Conservation (phyloP, 805 yeast species). For the Brettanomyces bruxellensis region DNA sequence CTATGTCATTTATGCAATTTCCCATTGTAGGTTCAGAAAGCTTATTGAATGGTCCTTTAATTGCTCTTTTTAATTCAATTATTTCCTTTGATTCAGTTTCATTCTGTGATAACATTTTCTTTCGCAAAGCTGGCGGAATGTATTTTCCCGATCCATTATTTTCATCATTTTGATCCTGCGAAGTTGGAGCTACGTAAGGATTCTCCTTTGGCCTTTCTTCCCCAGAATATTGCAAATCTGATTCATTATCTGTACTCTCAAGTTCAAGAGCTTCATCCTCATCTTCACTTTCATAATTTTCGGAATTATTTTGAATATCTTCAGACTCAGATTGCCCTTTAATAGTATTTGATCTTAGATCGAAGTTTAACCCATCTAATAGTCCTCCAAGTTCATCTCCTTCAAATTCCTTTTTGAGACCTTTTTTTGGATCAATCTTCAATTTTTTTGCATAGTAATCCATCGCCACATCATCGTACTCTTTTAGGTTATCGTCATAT, state of each 20-base stretch:
- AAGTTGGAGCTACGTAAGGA: conserved; percentile 60
- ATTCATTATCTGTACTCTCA: not conserved
- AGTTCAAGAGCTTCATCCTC: conserved; percentile 5
- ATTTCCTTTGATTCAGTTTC: conserved; percentile 32
- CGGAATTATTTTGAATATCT: conserved; percentile 6
- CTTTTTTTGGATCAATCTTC: conserved; percentile 52
- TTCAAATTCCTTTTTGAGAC: conserved; percentile 46
- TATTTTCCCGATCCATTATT: conserved; percentile 30
- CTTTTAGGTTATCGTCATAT: conserved; percentile 38
- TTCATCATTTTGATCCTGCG: not conserved
- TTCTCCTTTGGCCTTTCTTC: conserved; percentile 38
- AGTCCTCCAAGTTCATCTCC: conserved; percentile 77
- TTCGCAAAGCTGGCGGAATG: conserved; percentile 82
- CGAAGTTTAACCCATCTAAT: conserved; percentile 62
- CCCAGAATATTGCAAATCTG: conserved; percentile 6
- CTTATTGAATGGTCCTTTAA: conserved; percentile 80
- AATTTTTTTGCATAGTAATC: conserved; percentile 75
- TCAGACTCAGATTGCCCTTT: conserved; percentile 8
- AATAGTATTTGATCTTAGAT: conserved; percentile 7
- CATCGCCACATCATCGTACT: conserved; percentile 69
- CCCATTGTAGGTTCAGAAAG: conserved; percentile 81
- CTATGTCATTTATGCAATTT: conserved; percentile 61
- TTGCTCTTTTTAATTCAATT: conserved; percentile 43
- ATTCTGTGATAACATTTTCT: conserved; percentile 32
- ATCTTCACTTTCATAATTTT: conserved; percentile 11